phyloP scores from a whole-genome alignment of 768 basidiomycete species.

The Ramaria rubella region DNA sequence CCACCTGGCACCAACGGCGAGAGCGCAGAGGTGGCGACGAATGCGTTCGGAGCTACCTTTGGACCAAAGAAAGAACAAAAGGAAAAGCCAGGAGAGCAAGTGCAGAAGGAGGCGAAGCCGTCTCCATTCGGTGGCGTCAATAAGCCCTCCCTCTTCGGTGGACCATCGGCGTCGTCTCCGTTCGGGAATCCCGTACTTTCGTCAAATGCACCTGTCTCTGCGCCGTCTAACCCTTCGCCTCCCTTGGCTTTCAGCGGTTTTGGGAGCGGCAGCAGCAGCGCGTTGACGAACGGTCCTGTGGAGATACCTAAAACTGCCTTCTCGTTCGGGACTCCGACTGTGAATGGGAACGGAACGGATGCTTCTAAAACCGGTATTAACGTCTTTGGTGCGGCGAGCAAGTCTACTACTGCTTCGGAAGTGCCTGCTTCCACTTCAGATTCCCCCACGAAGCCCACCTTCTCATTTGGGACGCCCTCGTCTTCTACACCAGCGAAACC shows the following conservation, averaged over 20 bases:
- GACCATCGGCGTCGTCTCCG: not conserved
- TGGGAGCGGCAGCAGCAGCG: too few relatives aligned
- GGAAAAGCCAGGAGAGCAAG: not conserved
- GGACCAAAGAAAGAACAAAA: not conserved
- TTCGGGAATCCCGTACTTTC: not conserved
- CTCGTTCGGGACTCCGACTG: constrained; percentile 23
- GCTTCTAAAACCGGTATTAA: not conserved
- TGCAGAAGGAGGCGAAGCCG: not conserved
- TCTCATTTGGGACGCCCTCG: constrained; percentile 3
- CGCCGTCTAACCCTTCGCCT: not conserved
- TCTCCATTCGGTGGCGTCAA: not conserved
- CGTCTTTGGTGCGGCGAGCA: constrained; percentile 2
- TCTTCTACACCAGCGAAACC: not conserved
- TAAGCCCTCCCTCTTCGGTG: not conserved
- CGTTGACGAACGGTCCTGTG: not conserved
- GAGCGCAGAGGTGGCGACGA: not conserved
- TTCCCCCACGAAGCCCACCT: not conserved
- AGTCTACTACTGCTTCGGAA: not conserved
- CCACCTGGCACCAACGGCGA: too few relatives aligned
- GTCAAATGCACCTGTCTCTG: not conserved
- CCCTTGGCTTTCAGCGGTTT: not conserved
- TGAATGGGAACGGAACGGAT: not conserved
- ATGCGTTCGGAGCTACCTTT: not conserved
- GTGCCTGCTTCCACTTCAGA: not conserved
- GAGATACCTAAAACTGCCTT: constrained; percentile 20